Percentiles rank a stretch among this genome's conserved stretches.
phyloP scores from a whole-genome alignment of 2,329 filamentous ascomycete genomes.

The Penicillium rolfsii region DNA sequence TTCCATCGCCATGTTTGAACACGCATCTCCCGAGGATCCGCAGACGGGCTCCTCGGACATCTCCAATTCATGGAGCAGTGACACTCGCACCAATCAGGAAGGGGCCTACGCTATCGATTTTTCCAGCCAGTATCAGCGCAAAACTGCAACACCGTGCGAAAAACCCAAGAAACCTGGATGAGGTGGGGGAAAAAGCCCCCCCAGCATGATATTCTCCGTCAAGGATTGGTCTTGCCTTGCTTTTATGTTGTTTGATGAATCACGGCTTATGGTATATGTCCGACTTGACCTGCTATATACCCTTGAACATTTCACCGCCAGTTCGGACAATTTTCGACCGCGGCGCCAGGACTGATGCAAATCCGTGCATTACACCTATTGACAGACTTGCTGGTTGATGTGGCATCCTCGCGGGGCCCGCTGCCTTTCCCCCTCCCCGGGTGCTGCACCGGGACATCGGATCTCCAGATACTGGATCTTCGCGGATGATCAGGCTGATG shows the following conservation, averaged over 20 bases:
- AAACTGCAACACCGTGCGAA: constrained; percentile 10
- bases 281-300: constrained; percentile 13
- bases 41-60: constrained; percentile 31
- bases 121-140: constrained; percentile 22
- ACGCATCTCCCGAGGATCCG: constrained; percentile 27
- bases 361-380: neutral
- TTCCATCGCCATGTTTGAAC: constrained; percentile 46
- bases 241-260: constrained; percentile 19
- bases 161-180: constrained; percentile 23
- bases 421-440: neutral
- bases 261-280: constrained; percentile 25
- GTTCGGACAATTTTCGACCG: neutral
- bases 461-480: neutral
- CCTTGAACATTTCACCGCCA: constrained; percentile 2
- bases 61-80: constrained; percentile 37
- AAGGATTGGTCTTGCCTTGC: neutral
- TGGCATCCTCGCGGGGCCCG: neutral
- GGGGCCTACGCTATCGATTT: constrained; percentile 31
- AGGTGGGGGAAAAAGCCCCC: neutral
- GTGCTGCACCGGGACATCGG: constrained; percentile 13
- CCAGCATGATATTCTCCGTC: neutral
- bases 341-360: neutral
- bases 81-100: constrained; percentile 31
- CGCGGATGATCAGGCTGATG: neutral
- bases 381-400: neutral